Evolutionary conservation across 1,139 yeast species (phyloP), one percentile per base, ranked within the genome.

Genomic region (Suhomyces bokatorum): DNA sequence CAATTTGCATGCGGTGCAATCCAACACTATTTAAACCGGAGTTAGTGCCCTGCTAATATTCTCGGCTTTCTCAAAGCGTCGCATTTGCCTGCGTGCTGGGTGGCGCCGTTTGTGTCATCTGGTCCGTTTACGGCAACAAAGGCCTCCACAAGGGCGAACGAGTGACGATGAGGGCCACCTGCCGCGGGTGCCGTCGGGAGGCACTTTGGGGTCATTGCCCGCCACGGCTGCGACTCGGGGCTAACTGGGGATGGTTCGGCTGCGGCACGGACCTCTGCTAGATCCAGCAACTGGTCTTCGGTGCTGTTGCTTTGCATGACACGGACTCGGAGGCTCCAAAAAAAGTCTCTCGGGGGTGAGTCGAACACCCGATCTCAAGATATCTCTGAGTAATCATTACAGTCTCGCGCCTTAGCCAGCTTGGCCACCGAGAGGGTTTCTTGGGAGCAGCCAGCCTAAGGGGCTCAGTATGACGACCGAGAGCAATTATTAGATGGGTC

Each of bases 281-380:
- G 8, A 7, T 20, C 8, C 24, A 20, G 24, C 24, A 20, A 20
- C 24, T 6, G 8, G 24, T 20, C 9, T 20, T 20, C 24, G 24
- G 24, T 6, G 8, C 6, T 20, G 9, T 20, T 5, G 24, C 24
- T 20, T 4, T 20, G 24, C 24, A 20, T 20, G 24, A 20, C 24
- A 20, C 17, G 17, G 5, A 22, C n/a, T 34, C 10, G 30, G 15
- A 14, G 17, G 16, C 22, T 26, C 15, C 15, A 16, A 43, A 39
- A 37, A 43, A 50, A 50, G 47, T 82, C 87, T 81, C 87, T 82
- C 78, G 85, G 82, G 86, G 83, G 87, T 77, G 87, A 81, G 79
- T 82, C 86, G 87, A 82, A 82, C 87, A 77, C 87, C 84, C 86
- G 87, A 80, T 81, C 85, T 80, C 84, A 80, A 81, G 87, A 81